Evolutionary conservation across 371 early-diverging fungal species (phyloP).

Genomic region (Gilbertella persicaria): DNA sequence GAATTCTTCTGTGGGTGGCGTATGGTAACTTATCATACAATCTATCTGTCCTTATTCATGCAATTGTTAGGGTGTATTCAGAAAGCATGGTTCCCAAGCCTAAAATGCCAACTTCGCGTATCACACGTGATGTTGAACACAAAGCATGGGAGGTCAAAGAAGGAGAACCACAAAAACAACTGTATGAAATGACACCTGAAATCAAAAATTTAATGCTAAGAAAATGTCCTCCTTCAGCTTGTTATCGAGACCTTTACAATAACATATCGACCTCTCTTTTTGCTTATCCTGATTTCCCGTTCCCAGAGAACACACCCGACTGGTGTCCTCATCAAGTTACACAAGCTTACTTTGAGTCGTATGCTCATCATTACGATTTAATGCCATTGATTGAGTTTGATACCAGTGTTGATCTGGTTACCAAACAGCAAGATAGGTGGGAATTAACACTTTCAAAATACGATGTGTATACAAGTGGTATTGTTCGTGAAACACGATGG

Average conservation of each 20-base stretch:
- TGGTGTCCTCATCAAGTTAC: constrained; percentile 3
- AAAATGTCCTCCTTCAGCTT: constrained; percentile 22
- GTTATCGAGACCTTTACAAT: constrained; percentile 22
- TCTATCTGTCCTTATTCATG: neutral
- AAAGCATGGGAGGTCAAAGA: neutral
- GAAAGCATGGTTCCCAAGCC: constrained; percentile 23
- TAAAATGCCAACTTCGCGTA: constrained; percentile 18
- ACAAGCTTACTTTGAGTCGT: constrained; percentile 9
- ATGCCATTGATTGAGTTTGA: constrained; percentile 22
- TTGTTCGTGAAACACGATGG: constrained; percentile 19
- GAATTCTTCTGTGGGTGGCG: constrained; percentile 19
- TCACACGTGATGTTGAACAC: neutral
- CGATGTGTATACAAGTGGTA: constrained; percentile 13
- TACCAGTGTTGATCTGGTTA: constrained; percentile 22
- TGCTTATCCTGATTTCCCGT: constrained; percentile 14
- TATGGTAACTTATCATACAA: neutral
- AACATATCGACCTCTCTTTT: constrained; percentile 8
- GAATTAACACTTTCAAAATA: constrained; percentile 20
- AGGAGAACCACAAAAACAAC: constrained; percentile 5
- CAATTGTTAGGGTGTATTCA: constrained; percentile 18
- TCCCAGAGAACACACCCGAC: neutral
- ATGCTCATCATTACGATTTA: constrained; percentile 14
- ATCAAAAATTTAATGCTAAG: constrained; percentile 1
- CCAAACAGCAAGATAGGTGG: constrained; percentile 21
- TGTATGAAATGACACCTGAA: constrained; percentile 22